Percentiles rank a stretch among this genome's conserved stretches.
Evolutionary conservation across 2,329 filamentous ascomycete species (phyloP).

Genomic region (Exophiala lecanii-corni): DNA sequence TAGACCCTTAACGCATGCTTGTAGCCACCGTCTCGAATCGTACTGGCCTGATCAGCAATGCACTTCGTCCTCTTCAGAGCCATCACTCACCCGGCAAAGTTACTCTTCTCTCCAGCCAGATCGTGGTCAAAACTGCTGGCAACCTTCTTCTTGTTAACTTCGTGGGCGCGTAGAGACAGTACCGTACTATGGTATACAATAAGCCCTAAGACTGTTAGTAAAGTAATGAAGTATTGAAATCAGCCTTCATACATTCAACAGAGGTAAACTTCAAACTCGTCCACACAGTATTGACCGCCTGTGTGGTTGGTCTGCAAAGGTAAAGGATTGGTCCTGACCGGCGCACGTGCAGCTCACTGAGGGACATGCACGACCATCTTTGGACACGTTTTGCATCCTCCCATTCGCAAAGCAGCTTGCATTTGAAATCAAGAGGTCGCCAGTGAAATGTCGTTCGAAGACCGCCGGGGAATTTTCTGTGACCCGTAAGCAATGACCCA

Average conservation of each 20-base stretch:
- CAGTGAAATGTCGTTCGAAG: conserved; percentile 42
- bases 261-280: conserved; percentile 50
- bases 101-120: conserved; percentile 43
- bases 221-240: conserved; percentile 7
- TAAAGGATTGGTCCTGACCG: conserved; percentile 37
- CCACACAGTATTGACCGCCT: conserved; percentile 39
- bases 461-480: conserved; percentile 22
- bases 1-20: conserved; percentile 53
- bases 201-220: conserved; percentile 39
- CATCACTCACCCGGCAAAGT: conserved; percentile 45
- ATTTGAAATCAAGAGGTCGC: conserved; percentile 47
- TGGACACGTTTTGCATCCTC: conserved; percentile 39
- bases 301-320: conserved; percentile 33
- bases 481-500: background rate
- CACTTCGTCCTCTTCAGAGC: background rate
- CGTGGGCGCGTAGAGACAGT: conserved; percentile 55
- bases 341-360: conserved; percentile 42
- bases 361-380: conserved; percentile 45
- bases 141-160: conserved; percentile 39
- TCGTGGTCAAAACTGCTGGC: conserved; percentile 43
- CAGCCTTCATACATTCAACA: conserved; percentile 46
- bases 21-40: conserved; percentile 49
- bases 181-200: conserved; percentile 55
- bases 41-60: conserved; percentile 32
- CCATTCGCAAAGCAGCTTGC: conserved; percentile 50